A percentile compares a stretch with the other conserved stretches of the same genome.
Conservation (phyloP, 2,329 filamentous ascomycete genomes). For the Clarireedia sp. region DNA sequence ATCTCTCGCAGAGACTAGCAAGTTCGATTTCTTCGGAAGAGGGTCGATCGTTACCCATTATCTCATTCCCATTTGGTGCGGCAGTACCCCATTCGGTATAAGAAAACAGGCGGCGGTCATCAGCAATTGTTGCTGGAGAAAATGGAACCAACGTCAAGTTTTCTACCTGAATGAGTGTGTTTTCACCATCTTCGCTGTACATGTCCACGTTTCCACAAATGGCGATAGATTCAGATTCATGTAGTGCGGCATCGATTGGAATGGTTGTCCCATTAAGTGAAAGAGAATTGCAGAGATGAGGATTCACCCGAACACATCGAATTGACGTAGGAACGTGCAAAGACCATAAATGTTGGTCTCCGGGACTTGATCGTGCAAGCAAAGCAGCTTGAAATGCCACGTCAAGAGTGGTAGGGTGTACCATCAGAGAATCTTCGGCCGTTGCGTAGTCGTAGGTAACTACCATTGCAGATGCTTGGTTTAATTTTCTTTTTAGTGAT, state of each 20-base stretch:
- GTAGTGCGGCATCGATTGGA: neutral
- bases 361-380: conserved; percentile 10
- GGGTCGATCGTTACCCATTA: neutral
- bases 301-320: conserved; percentile 11
- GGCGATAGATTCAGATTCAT: neutral
- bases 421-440: conserved; percentile 19
- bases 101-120: neutral
- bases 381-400: conserved; percentile 46
- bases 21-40: neutral
- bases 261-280: neutral
- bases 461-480: too few relatives aligned
- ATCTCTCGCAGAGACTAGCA: neutral
- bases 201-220: neutral
- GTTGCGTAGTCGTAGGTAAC: neutral
- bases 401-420: conserved; percentile 51
- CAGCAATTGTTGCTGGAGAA: neutral
- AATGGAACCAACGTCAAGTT: neutral
- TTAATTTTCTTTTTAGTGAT: too few relatives aligned
- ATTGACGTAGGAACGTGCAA: conserved; percentile 14
- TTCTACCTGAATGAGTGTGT: neutral
- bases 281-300: neutral
- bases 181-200: neutral
- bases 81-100: neutral
- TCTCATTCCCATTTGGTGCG: neutral
- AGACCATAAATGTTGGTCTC: conserved; percentile 11